A percentile compares a stretch with the other conserved stretches of the same genome.
phyloP scores from a whole-genome alignment of 306 rosid species.

The cucumber (Cucumis sativus) region Cucumber_9930_V3 NC_026657.2:13784501-13785000 shows the following conservation, averaged over 20 bases:
- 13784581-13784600: background rate
- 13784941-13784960: too few relatives aligned
- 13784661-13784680: background rate
- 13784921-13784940: too few relatives aligned
- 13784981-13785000: too few relatives aligned
- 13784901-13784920: too few relatives aligned
- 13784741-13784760: background rate
- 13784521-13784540: background rate
- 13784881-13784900: too few relatives aligned
- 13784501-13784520: constrained; percentile 15
- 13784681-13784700: background rate
- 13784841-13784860: too few relatives aligned
- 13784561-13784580: background rate
- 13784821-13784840: too few relatives aligned
- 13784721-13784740: background rate
- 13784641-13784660: background rate
- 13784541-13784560: background rate
- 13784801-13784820: background rate
- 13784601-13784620: background rate
- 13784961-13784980: too few relatives aligned
- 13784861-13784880: too few relatives aligned
- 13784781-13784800: background rate
- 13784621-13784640: background rate
- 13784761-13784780: background rate
- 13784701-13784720: background rate